Evolutionary conservation across 2,329 filamentous ascomycete species (phyloP), one percentile per base, ranked within the genome.

Genomic region (Colletotrichum sublineola): DNA sequence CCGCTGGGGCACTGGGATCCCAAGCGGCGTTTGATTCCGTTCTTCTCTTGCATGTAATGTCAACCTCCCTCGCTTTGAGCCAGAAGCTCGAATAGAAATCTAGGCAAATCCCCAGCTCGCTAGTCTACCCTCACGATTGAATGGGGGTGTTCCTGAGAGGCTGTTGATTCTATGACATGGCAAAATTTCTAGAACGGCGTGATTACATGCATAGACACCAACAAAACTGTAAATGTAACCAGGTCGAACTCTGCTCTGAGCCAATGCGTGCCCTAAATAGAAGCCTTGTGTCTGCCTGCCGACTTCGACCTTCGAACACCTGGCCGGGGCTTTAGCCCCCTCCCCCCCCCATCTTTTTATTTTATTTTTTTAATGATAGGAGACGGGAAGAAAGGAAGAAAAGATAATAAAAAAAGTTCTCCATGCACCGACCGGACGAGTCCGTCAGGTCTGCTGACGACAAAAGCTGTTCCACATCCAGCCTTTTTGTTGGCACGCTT

Each of bases 241-340:
- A 52, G 50, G 33, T 48, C 68, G 50, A 38, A 31, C 31, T 69
- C 63, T 63, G n/a, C 15, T 67, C 46, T 5, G 20, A 52, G 20
- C 38, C 62, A 46, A 42, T 53, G 29, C 50, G 20, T 44, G 29
- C 48, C 29, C 44, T 29, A 36, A 14, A 40, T 52, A 61, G 36
- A 48, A 40, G 42, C 42, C 46, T 57, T n/a, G 31, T 44, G 52
- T 36, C 42, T 24, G 46, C 24, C 20, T 48, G n/a, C 46, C 38
- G 20, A 68, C 62, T 36, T 68, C 20, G 15, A 57, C 15, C 38
- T 20, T 46, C 60, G 66, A 72, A 72, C 66, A 38, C 69, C 46
- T 60, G 69, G 66, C 63, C 69, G 64, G 55, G 65, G 69, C 69
- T 55, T 50, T 56, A 53, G 69, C 61, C 66, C 66, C 60, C 38